These are phyloP conservation scores for Lepiota brunneoincarnata DNA, from an alignment of 768 basidiomycete genomes.

Conservation along the genomic window DNA sequence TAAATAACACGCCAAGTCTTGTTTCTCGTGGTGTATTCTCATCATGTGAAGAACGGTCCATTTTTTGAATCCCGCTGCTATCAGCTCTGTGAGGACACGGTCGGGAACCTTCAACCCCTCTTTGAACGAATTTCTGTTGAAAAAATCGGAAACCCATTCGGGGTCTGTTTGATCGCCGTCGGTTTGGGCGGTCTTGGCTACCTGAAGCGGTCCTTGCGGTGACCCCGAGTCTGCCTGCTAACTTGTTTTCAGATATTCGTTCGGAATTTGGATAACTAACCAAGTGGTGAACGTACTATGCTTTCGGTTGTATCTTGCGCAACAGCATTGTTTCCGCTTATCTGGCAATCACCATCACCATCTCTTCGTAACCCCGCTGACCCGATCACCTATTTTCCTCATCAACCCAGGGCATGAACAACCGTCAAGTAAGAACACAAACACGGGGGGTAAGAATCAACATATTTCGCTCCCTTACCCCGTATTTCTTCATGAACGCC, in stretches of 20 bases:
- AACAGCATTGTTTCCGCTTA: no score
- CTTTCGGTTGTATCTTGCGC: background rate
- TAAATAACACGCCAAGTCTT: constrained; percentile 2
- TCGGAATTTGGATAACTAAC: no score
- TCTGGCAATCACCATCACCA: background rate
- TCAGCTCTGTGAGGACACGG: background rate
- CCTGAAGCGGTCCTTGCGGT: no score
- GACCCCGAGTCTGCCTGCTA: background rate
- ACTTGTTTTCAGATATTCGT: background rate
- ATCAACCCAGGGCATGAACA: no score
- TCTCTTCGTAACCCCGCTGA: background rate
- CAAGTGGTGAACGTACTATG: background rate
- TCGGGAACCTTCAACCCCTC: background rate
- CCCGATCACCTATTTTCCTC: background rate
- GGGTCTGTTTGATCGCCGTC: background rate
- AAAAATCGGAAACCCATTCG: background rate
- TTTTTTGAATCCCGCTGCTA: constrained; percentile 6
- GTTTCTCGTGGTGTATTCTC: background rate
- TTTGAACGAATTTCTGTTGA: background rate
- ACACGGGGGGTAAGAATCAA: no score
- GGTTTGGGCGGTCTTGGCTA: no score
- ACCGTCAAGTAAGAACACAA: no score
- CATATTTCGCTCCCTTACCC: background rate
- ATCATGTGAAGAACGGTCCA: constrained; percentile 1
- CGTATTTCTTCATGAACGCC: background rate